Base-by-base conservation (phyloP, 495 filamentous ascomycete species). In the Bathelium albidoporum region DNA sequence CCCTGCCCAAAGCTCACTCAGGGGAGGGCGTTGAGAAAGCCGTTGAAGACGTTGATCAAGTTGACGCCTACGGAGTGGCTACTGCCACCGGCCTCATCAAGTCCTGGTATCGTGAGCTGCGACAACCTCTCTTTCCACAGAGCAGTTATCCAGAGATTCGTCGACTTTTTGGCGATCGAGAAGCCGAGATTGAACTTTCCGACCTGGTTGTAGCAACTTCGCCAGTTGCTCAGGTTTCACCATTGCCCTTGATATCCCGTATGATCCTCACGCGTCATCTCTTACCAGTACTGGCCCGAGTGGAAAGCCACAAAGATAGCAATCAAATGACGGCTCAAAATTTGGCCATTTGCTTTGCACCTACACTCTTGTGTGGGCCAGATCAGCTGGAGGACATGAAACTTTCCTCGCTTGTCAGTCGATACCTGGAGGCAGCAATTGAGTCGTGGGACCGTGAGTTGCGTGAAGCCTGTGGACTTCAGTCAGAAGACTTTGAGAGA, bases 301-400 rank as follows among this genome's bases (percentile, higher is more conserved):
- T 83, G 12, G 70, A 80, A 1, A 69, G 70, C 24, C 72, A 74
- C 36, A 63, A 75, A 29, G 68, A 72, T 18, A 67, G 73, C 45
- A 84, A 83, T 68, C 80, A 81, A 62, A 84, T 84, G 81, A 78
- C 70, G 12, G 63, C 80, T 0, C 74, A 73, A 59, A 83, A 82
- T 36, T 69, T 84, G 11, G 76, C 79, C 11, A 75, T 82, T 28
- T 82, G 81, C 65, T 75, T 83, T 53, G 75, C 76, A 0, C 78
- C 79, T 16, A 74, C 74, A 45, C 59, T 78, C 58, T 49, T 79
- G 58, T 67, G 77, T 70, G 73, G 79, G 61, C 68, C 72, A 62
- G 73, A 75, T 52, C 76, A 75, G 58, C 55, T 79, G 43, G 75
- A 78, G 60, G 79, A 82, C 61, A 77, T 76, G 1, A 78, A 76